Base-by-base conservation (phyloP, 2,329 filamentous ascomycete species). In the Akanthomyces dipterigenus region DNA sequence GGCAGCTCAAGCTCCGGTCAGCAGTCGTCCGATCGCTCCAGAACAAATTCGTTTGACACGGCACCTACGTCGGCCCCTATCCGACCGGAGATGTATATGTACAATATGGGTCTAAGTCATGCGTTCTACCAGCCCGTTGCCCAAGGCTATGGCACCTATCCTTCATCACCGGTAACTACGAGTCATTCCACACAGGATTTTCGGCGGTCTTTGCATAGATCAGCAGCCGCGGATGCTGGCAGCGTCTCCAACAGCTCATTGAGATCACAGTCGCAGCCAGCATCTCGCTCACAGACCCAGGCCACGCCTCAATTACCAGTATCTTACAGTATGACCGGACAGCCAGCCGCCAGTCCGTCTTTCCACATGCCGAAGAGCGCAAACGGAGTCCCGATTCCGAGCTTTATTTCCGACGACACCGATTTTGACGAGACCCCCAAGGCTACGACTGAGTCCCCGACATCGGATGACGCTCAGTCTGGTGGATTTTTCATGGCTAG, bases 261-360 rank as follows among this genome's bases (percentile, higher is more conserved):
- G 63, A 79, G 85, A 64, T 88, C 85, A 28, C 85, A 88, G 69
- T 88, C 85, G n/a, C 85, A 88, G 69, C 85, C 85, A 26, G 84
- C 85, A 3, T 80, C 82, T 38, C 77, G 83, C 34, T 74, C 76
- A 65, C 67, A 72, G 51, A 36, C 76, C 67, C 63, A 68, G 61
- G 63, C 69, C 45, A 60, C 67, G 18, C 56, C 65, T 1, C 58
- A 65, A 12, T n/a, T 61, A 3, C 58, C 58, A 7, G 50, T 34
- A 20, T 66, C 65, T 4, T 71, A 71, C 60, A 64, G 64, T 20
- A 64, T 68, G 22, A 68, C 67, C 12, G 67, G 66, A 58, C 73
- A 76, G 65, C 65, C 75, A 45, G 67, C 76, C 24, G 74, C 74
- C 53, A 76, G 74, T 14, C 66, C 75, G 2, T 64, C 73, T 0